These are phyloP conservation scores for Stevia rebaudiana DNA, from an alignment of 140 eudicot species.

Conservation along the genomic window DNA sequence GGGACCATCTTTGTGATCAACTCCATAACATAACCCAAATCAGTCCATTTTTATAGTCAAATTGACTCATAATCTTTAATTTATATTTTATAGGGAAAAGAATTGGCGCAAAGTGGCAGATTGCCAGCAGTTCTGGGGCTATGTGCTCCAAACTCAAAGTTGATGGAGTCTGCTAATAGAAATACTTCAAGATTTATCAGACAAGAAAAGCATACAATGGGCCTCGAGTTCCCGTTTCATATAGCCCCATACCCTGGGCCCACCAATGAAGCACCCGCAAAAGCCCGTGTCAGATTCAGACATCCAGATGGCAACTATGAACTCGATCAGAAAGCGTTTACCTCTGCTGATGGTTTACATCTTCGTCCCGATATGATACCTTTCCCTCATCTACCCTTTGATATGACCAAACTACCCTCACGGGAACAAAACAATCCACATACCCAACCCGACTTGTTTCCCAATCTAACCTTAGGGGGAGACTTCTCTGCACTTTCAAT, in stretches of 20 bases:
- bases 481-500: constrained; percentile 48
- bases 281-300: constrained; percentile 17
- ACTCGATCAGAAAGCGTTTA: constrained; percentile 26
- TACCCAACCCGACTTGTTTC: constrained; percentile 49
- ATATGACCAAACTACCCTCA: constrained; percentile 44
- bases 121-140: constrained; percentile 68
- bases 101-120: constrained; percentile 18
- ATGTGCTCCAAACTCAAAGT: constrained; percentile 87
- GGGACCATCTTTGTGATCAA: too few species aligned
- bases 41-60: background rate
- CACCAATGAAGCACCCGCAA: constrained; percentile 26
- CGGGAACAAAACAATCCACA: constrained; percentile 29
- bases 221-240: constrained; percentile 53
- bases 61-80: too few species aligned
- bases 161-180: constrained; percentile 40
- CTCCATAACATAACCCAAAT: background rate
- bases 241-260: constrained; percentile 32
- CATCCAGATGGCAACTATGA: constrained; percentile 31
- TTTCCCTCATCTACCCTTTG: constrained; percentile 62
- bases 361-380: constrained; percentile 27
- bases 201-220: constrained; percentile 35
- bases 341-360: constrained; percentile 21
- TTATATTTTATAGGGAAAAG: constrained; percentile 27
- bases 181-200: constrained; percentile 39
- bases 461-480: constrained; percentile 57